Percentiles rank a stretch among this genome's conserved stretches.
phyloP scores from a whole-genome alignment of 2,329 filamentous ascomycete species.

The Teratosphaeria zuluensis region DNA sequence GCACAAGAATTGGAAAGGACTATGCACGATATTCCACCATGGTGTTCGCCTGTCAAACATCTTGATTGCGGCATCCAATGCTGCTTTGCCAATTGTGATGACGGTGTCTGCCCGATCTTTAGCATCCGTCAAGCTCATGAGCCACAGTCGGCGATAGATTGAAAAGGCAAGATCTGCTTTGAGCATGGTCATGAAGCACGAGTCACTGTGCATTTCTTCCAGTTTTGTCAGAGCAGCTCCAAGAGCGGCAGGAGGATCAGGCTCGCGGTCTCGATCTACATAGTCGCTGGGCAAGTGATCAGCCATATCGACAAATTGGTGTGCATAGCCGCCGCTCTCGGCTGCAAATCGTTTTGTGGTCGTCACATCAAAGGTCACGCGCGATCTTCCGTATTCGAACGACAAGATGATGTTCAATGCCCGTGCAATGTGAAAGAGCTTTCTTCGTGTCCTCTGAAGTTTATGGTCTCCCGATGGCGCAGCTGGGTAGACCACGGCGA shows the following conservation, averaged over 20 bases:
- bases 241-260: slow-evolving; percentile 26
- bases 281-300: slow-evolving; percentile 26
- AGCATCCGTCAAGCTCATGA: slow-evolving; percentile 28
- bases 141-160: slow-evolving; percentile 34
- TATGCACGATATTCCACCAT: slow-evolving; percentile 37
- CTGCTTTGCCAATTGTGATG: slow-evolving; percentile 25
- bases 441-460: slow-evolving; percentile 20
- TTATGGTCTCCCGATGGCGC: slow-evolving; percentile 22
- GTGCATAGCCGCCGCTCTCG: slow-evolving; percentile 18
- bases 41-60: slow-evolving; percentile 27
- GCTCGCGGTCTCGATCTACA: slow-evolving; percentile 25
- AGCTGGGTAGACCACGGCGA: slow-evolving; percentile 24
- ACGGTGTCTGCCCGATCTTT: slow-evolving; percentile 30
- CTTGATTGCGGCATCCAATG: slow-evolving; percentile 26
- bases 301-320: slow-evolving; percentile 25
- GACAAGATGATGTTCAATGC: slow-evolving; percentile 51
- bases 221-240: slow-evolving; percentile 23
- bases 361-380: slow-evolving; percentile 41
- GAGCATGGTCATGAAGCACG: slow-evolving; percentile 34
- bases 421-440: slow-evolving; percentile 41
- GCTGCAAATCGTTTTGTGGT: slow-evolving; percentile 26
- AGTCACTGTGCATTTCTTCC: slow-evolving; percentile 23
- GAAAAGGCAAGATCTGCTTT: slow-evolving; percentile 45
- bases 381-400: slow-evolving; percentile 47
- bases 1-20: slow-evolving; percentile 35